Base-by-base conservation (phyloP, 768 basidiomycete genomes). In the Cystofilobasidium capitatum region DNA sequence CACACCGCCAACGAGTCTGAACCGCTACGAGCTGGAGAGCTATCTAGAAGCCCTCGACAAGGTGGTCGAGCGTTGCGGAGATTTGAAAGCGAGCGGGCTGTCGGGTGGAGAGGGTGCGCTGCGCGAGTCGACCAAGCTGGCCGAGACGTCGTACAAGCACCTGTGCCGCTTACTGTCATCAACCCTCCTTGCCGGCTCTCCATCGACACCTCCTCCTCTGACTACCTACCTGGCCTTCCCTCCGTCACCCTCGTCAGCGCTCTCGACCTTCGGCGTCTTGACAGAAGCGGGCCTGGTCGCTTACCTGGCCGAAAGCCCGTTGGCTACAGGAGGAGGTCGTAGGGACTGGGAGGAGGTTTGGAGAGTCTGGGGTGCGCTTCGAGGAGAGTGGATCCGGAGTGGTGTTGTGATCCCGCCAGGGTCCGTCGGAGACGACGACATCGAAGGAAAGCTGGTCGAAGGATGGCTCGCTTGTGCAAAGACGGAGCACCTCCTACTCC, bases 301-400 rank as follows among this genome's bases (percentile, higher is more conserved):
- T 14, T 67, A 67, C 42, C 59, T 67, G 22, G 35, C 60, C 14
- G n/a, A 35, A 24, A 29, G 45, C 16, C 49, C 59, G 14, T 31
- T 33, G 14, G 51, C 51, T 26, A 12, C 13, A 17, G 29, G 5
- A 3, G 8, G 29, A 6, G 5, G 51, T 3, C 29, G 33, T 14
- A 16, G 45, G 20, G 51, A 55, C 14, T 55, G 51, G 51, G 51
- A 55, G 29, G 51, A 22, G 29, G 7, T 33, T 17, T 55, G 51
- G 51, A 26, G 51, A 14, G 29, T 55, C 1, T 67, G 66, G 66
- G 59, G 58, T 6, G 49, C 26, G 0, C 40, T 49, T 9, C 20
- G 66, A 26, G 65, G 58, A 1, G 49, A 58, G 6, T 66, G 65
- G 65, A 35, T 66, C 22, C 58, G 58, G n/a, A 51, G 37, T 24